Conservation (phyloP, 2,329 filamentous ascomycete genomes). For the Penicillium corylophilum region DNA sequence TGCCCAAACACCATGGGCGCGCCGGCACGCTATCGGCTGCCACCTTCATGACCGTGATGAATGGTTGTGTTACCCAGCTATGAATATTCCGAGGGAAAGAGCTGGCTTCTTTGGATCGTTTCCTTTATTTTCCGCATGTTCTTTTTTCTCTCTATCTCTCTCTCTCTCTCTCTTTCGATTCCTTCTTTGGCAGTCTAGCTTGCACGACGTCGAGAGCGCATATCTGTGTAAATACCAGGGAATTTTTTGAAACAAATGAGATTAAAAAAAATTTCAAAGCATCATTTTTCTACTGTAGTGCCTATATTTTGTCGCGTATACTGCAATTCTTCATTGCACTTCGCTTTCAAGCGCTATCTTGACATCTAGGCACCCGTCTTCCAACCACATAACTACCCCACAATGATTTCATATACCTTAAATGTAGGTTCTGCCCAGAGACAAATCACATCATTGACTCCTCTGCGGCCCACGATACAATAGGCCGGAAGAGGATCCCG, state of each 20-base stretch:
- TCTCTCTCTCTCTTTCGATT: not conserved
- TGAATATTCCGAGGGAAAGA: slow-evolving; percentile 7
- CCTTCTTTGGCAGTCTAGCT: slow-evolving; percentile 3
- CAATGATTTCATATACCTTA: not conserved
- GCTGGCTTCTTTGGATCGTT: slow-evolving; percentile 10
- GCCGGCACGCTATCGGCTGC: slow-evolving; percentile 1
- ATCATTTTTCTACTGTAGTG: not conserved
- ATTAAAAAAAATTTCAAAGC: slow-evolving; percentile 10
- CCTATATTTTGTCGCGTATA: too few relatives aligned
- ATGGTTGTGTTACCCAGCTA: slow-evolving; percentile 20
- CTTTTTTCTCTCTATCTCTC: not conserved
- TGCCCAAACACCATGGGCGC: slow-evolving; percentile 20
- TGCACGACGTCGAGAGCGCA: slow-evolving; percentile 4
- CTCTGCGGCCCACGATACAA: not conserved
- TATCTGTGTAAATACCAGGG: slow-evolving; percentile 19
- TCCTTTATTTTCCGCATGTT: not conserved
- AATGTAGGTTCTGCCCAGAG: not conserved
- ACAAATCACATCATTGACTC: not conserved
- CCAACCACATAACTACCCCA: not conserved
- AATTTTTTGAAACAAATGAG: slow-evolving; percentile 10
- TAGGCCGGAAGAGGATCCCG: not conserved
- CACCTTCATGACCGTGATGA: slow-evolving; percentile 25
- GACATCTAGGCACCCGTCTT: not conserved
- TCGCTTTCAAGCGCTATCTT: not conserved
- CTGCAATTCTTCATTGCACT: too few relatives aligned